A percentile compares a stretch with the other conserved stretches of the same genome.
Conservation (phyloP, 768 basidiomycete species). For the Solioccasus polychromus region DNA sequence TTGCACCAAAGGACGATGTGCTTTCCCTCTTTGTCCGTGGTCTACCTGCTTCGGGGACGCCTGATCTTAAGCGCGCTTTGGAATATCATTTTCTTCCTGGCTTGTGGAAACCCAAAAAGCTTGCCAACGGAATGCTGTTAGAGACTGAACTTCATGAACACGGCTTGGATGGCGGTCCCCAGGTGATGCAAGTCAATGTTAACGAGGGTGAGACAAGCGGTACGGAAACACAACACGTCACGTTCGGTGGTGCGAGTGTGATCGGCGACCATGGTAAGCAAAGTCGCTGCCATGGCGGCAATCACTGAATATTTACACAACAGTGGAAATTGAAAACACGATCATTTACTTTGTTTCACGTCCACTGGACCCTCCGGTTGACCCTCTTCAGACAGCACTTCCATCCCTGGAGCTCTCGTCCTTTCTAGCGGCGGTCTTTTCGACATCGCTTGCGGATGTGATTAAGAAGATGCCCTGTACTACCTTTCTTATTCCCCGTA, state of each 20-base stretch:
- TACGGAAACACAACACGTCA: conserved; percentile 50
- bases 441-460: conserved; percentile 74
- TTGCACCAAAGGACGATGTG: conserved; percentile 89
- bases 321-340: conserved; percentile 74
- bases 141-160: conserved; percentile 74
- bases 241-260: conserved; percentile 81
- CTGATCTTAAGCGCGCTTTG: conserved; percentile 69
- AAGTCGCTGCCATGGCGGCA: not conserved
- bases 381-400: conserved; percentile 76
- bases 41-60: conserved; percentile 61
- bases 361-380: conserved; percentile 77
- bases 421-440: conserved; percentile 88
- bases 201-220: conserved; percentile 46
- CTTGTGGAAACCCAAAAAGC: conserved; percentile 64
- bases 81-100: conserved; percentile 93
- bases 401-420: conserved; percentile 83
- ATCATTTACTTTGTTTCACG: conserved; percentile 88
- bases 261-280: conserved; percentile 73
- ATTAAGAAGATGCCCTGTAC: conserved; percentile 64
- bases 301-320: conserved; percentile 10
- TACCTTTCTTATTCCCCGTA: conserved; percentile 84
- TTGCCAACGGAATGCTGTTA: conserved; percentile 71
- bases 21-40: conserved; percentile 52
- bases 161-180: conserved; percentile 65
- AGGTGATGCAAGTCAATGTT: conserved; percentile 72